Base-by-base conservation (phyloP, 768 basidiomycete genomes). In the Serendipita sp. region DNA sequence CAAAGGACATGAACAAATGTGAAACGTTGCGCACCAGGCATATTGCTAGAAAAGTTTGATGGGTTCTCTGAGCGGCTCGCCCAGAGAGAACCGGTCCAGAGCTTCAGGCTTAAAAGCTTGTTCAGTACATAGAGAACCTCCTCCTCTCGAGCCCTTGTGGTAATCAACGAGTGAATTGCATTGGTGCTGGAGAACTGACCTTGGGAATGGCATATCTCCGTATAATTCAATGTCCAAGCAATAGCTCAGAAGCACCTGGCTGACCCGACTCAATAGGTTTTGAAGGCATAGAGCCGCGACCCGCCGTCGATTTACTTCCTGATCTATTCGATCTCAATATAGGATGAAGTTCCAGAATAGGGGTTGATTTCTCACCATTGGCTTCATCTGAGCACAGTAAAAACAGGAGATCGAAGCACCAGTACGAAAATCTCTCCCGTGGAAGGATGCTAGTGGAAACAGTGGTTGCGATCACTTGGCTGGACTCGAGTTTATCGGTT, bases 401-500 rank as follows among this genome's bases (percentile, higher is more conserved):
- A 72, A 94, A 93, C 37, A 95, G 71, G 10, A 93, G 74, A 69
- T 95, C 91, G 64, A 94, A 86, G 70, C 88, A 92, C 91, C 91
- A 94, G 74, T 90, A 93, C 4, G 88, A 85, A 71, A 94, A 94
- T 5, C 90, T 79, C 71, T 94, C 92, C 44, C 91, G 76, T 1
- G 87, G 85, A 33, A 86, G 75, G 27, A 82, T 71, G 13, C 74
- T 70, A 0, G 81, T 81, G 8, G 74, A 72, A 44, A 80, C 80
- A 2, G 89, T 90, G 37, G 80, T 85, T 11, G 87, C 88, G 45
- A 64, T 63, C 3, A 66, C 37, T 78, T 67, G 16, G 33, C 73
- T 63, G 76, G 16, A 10, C 10, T n/a, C 29, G 27, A 33, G 4
- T 4, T 16, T n/a, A 4, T 50, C 2, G 8, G 23, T 29, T 27